A percentile compares a stretch with the other conserved stretches of the same genome.
phyloP scores from a whole-genome alignment of 768 basidiomycete genomes.

The Candolleomyces eurysporus region DNA sequence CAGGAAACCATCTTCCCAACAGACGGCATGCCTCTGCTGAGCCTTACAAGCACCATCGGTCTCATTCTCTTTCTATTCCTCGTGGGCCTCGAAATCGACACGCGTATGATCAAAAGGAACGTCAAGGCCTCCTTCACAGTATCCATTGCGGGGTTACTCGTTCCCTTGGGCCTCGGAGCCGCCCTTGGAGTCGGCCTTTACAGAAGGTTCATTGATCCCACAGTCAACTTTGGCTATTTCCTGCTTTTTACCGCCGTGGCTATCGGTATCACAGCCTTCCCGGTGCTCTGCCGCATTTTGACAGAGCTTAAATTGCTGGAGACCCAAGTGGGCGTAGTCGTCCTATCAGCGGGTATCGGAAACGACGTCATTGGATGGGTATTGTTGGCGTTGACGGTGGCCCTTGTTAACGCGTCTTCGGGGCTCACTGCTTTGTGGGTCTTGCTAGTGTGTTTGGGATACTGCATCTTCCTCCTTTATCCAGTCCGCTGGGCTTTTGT shows the following conservation, averaged over 20 bases:
- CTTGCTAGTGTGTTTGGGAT: conserved; percentile 66
- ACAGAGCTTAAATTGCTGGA: conserved; percentile 80
- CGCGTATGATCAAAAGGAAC: conserved; percentile 64
- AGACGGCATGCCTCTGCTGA: conserved; percentile 53
- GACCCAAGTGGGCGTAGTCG: conserved; percentile 78
- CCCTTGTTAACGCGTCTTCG: conserved; percentile 73
- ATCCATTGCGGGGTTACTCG: conserved; percentile 62
- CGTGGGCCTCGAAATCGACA: conserved; percentile 83
- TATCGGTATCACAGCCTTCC: conserved; percentile 79
- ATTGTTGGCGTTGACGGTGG: conserved; percentile 78
- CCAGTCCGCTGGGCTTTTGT: conserved; percentile 62
- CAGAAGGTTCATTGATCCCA: conserved; percentile 54
- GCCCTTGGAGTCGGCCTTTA: conserved; percentile 75
- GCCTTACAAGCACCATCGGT: conserved; percentile 73
- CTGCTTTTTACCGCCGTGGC: conserved; percentile 84
- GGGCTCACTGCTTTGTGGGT: conserved; percentile 81
- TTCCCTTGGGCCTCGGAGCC: conserved; percentile 83
- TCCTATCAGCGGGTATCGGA: conserved; percentile 80
- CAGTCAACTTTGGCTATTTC: conserved; percentile 76
- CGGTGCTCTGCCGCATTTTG: conserved; percentile 81
- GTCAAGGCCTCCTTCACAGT: conserved; percentile 54
- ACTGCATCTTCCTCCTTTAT: conserved; percentile 62
- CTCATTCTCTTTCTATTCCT: conserved; percentile 80
- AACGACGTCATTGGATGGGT: conserved; percentile 80
- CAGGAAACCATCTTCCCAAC: conserved; percentile 55